Evolutionary conservation across 805 yeast species (phyloP).

Genomic region (Wickerhamiella shivajii): DNA sequence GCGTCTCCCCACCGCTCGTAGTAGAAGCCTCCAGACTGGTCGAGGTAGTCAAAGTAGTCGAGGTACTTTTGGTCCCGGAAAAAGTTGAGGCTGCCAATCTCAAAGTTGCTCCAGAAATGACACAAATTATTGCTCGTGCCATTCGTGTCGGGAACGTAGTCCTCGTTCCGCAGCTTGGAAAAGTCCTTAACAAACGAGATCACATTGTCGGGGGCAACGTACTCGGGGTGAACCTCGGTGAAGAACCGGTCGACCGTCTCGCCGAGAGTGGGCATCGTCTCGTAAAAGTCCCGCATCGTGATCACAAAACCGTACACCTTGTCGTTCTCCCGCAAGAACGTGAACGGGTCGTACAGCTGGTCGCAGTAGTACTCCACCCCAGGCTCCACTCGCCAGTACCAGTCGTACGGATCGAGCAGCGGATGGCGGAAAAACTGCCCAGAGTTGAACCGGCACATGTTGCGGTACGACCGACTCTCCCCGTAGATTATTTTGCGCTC

Average conservation of each 20-base stretch:
- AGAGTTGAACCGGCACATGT: constrained; percentile 91
- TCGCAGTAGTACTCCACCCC: constrained; percentile 82
- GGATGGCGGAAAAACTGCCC: constrained; percentile 80
- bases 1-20: constrained; percentile 97
- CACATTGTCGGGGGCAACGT: constrained; percentile 50
- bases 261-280: constrained; percentile 82
- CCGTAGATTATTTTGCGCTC: constrained; percentile 47
- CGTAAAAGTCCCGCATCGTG: constrained; percentile 63
- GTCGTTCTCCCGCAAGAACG: constrained; percentile 55
- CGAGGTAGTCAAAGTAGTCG: constrained; percentile 52
- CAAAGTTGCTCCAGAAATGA: constrained; percentile 82
- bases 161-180: constrained; percentile 29
- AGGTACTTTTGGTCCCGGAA: constrained; percentile 59
- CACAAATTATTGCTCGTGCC: constrained; percentile 57
- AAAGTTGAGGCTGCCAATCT: constrained; percentile 59
- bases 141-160: constrained; percentile 31
- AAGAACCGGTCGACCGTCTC: constrained; percentile 51
- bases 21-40: constrained; percentile 65
- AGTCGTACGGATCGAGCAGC: constrained; percentile 57
- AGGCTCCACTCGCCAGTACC: constrained; percentile 94
- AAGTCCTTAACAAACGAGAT: constrained; percentile 42
- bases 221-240: constrained; percentile 37
- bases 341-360: constrained; percentile 56
- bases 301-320: constrained; percentile 84
- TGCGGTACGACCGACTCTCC: constrained; percentile 53